These are phyloP conservation scores for Chrysopogon serrulatus DNA, from an alignment of 176 grass and related monocot genomes.

Conservation along the genomic window DNA sequence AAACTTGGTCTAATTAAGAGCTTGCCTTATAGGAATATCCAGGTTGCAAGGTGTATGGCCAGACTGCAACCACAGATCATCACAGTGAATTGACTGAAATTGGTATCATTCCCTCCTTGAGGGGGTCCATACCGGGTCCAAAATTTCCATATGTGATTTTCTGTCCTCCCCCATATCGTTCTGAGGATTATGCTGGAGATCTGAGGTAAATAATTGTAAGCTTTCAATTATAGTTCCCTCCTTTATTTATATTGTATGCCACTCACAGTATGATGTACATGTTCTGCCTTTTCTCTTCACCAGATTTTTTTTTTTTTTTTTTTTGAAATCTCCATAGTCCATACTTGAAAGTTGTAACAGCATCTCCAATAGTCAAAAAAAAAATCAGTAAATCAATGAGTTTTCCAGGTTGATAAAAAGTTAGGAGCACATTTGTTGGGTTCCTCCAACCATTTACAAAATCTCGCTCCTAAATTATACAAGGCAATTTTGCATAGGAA, in stretches of 20 bases:
- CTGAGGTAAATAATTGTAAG: slow-evolving; percentile 49
- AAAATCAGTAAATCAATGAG: not conserved
- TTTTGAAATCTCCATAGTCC: not conserved
- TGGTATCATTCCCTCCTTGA: slow-evolving; percentile 69
- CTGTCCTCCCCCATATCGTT: slow-evolving; percentile 76
- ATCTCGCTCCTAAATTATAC: not conserved
- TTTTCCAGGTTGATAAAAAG: not conserved
- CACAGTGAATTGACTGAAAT: slow-evolving; percentile 62
- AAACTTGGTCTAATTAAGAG: not conserved
- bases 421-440: not conserved
- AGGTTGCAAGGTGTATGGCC: slow-evolving; percentile 67
- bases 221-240: not conserved
- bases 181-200: slow-evolving; percentile 73
- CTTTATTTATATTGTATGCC: not conserved
- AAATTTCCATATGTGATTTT: slow-evolving; percentile 82
- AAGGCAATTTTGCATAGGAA: not conserved
- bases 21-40: slow-evolving; percentile 55
- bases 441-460: not conserved
- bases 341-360: slow-evolving; percentile 1
- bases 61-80: slow-evolving; percentile 75
- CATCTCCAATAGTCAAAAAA: not conserved
- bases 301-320: no score
- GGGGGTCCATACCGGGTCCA: slow-evolving; percentile 24
- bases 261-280: not conserved
- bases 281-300: not conserved